Evolutionary conservation across 352 stramenopile species (phyloP).

Genomic region (Phytophthora parvispora): DNA sequence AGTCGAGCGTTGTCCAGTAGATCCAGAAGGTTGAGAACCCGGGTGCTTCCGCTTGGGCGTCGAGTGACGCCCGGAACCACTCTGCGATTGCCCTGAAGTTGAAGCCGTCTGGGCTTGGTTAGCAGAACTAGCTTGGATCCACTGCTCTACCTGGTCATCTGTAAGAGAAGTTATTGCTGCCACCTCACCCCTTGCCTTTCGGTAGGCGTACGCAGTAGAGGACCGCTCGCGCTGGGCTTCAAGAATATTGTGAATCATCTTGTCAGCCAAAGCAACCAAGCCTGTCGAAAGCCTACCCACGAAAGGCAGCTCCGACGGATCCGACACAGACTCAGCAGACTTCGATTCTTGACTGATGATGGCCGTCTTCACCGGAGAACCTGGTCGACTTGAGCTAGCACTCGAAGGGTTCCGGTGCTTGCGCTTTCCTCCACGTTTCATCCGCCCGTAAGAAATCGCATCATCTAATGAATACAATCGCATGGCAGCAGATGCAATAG

Average conservation of each 20-base stretch:
- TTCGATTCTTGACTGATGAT: slow-evolving; percentile 41
- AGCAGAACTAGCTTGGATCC: slow-evolving; percentile 55
- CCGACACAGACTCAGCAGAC: slow-evolving; percentile 21
- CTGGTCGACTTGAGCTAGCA: slow-evolving; percentile 35
- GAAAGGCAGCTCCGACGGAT: slow-evolving; percentile 66
- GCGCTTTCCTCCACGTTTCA: slow-evolving; percentile 68
- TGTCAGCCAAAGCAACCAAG: slow-evolving; percentile 52
- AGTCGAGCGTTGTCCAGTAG: slow-evolving; percentile 36
- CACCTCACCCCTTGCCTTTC: slow-evolving; percentile 68
- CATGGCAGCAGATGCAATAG: slow-evolving; percentile 80
- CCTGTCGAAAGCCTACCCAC: slow-evolving; percentile 44
- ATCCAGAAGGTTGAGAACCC: slow-evolving; percentile 22
- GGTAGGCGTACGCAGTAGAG: slow-evolving; percentile 47
- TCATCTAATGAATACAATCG: slow-evolving; percentile 84
- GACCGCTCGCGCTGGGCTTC: slow-evolving; percentile 64
- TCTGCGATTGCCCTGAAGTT: slow-evolving; percentile 36
- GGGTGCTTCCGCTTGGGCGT: slow-evolving; percentile 64
- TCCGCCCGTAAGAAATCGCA: slow-evolving; percentile 74
- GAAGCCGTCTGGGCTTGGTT: slow-evolving; percentile 22
- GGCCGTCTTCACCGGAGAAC: slow-evolving; percentile 38
- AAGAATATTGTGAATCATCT: slow-evolving; percentile 64
- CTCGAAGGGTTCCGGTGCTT: slow-evolving; percentile 43
- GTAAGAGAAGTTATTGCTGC: slow-evolving; percentile 67
- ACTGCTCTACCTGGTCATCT: slow-evolving; percentile 73
- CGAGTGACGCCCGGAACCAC: slow-evolving; percentile 44